Evolutionary conservation across 2,329 filamentous ascomycete species (phyloP), one percentile per base, ranked within the genome.

Genomic region (Fusarium brevicatenulatum): DNA sequence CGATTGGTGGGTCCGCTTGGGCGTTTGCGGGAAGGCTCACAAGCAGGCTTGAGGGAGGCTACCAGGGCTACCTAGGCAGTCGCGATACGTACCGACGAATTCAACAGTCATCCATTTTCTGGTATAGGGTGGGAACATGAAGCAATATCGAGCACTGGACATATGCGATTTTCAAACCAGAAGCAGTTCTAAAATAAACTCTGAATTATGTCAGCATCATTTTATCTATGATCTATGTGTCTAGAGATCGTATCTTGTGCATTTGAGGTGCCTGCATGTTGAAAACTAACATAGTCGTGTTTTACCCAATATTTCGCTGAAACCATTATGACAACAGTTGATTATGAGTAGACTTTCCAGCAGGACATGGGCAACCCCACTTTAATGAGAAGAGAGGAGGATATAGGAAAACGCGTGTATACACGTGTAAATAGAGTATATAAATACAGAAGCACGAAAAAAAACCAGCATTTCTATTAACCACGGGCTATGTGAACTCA

Each of bases 91-190:
- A 54, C 37, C 13, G 18, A 18, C 15, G 23, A 34, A 34, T 34
- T 49, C 21, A 30, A 30, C 30, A 43, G 11, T 63, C 28, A 55
- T 28, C 18, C 34, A 32, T 42, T 57, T n/a, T 42, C 11, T 6
- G 37, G 36, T 72, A 43, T 72, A 72, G 70, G 70, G 70, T 72
- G 44, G 40, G 53, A 25, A 21, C 30, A 28, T 46, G 10, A 42
- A 57, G 10, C 23, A 32, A 34, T 32, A 46, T 43, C 23, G 10
- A 34, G 7, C 30, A 25, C 25, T 40, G 16, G 9, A 19, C 28
- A 15, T 37, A 10, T 39, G 21, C n/a, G 9, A 30, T 40, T 53
- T 37, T 37, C 21, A 12, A 12, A 18, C 13, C 19, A 5, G 9
- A 28, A 13, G 34, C 28, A 13, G 5, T 18, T n/a, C 3, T 42